Evolutionary conservation across 1,284 basidiomycete species (phyloP).

Genomic region (Melampsora larici-populina): DNA sequence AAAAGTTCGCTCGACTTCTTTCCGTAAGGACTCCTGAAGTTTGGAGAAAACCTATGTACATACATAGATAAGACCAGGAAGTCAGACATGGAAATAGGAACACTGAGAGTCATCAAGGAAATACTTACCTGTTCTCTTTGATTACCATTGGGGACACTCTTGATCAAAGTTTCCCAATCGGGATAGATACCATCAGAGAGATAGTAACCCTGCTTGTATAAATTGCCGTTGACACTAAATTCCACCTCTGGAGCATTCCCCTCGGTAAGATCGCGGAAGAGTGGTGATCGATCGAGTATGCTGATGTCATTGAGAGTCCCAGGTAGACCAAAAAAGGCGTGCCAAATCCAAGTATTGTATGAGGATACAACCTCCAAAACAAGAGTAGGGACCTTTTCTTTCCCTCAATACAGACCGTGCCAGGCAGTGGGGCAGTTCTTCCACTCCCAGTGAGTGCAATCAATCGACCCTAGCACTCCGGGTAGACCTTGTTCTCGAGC

Average conservation of each 20-base stretch:
- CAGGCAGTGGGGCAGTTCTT: conserved; percentile 19
- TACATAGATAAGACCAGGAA: neutral
- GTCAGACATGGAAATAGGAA: neutral
- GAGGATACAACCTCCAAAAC: neutral
- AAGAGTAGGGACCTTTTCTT: conserved; percentile 18
- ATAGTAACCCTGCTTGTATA: too few species aligned
- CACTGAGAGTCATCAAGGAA: neutral
- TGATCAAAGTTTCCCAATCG: neutral
- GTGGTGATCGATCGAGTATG: neutral
- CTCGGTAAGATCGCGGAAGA: neutral
- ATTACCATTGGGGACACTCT: neutral
- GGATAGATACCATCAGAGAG: conserved; percentile 1
- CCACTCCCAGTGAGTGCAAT: conserved; percentile 31
- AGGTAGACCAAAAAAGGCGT: too few species aligned
- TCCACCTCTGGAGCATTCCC: neutral
- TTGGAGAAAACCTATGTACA: neutral
- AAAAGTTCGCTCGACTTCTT: neutral
- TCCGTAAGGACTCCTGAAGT: neutral
- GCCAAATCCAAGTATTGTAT: conserved; percentile 2
- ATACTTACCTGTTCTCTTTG: neutral
- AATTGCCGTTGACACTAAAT: neutral
- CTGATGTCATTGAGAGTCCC: neutral
- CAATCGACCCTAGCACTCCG: conserved; percentile 17
- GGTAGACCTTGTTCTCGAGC: conserved; percentile 18
- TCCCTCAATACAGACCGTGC: conserved; percentile 17